Evolutionary conservation across 2,329 filamentous ascomycete species (phyloP).

Genomic region (Aurifilum marmelostoma): DNA sequence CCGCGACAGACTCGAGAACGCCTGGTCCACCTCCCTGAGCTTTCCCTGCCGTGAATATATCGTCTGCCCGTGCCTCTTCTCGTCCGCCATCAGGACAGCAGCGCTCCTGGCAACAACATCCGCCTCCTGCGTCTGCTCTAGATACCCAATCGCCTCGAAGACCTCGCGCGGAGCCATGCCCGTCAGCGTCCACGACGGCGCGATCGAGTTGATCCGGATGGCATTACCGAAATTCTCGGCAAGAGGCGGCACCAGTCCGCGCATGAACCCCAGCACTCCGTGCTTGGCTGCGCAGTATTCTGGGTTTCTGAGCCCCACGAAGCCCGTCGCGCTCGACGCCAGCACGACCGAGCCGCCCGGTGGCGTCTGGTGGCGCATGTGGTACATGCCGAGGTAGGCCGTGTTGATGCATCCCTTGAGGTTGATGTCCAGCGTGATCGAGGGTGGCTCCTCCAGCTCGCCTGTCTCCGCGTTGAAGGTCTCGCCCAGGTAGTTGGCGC

Average conservation of each 20-base stretch:
- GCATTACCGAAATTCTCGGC: neutral
- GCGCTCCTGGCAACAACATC: slow-evolving; percentile 52
- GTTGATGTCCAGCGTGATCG: slow-evolving; percentile 8
- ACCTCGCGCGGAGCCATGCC: slow-evolving; percentile 46
- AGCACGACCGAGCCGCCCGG: slow-evolving; percentile 6
- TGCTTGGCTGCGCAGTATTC: slow-evolving; percentile 12
- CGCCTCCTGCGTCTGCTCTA: slow-evolving; percentile 47
- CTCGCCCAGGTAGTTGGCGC: neutral
- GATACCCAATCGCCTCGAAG: slow-evolving; percentile 41
- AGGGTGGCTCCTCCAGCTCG: slow-evolving; percentile 8
- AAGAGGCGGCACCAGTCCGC: neutral
- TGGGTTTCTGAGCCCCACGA: neutral
- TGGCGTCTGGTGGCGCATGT: slow-evolving; percentile 10
- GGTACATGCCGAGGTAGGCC: slow-evolving; percentile 8
- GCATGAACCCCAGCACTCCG: slow-evolving; percentile 13
- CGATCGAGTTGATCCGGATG: slow-evolving; percentile 58
- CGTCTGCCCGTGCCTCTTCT: slow-evolving; percentile 51
- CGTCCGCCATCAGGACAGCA: slow-evolving; percentile 54
- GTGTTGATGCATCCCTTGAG: slow-evolving; percentile 16
- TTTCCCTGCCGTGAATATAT: slow-evolving; percentile 53
- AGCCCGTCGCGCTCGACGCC: neutral
- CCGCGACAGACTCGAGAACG: slow-evolving; percentile 40
- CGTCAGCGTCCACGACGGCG: slow-evolving; percentile 59
- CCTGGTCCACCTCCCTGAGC: slow-evolving; percentile 57
- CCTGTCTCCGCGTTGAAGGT: neutral